Evolutionary conservation across 75 land plant species (phyloP).

Genomic region (Cupressus sempervirens): DNA sequence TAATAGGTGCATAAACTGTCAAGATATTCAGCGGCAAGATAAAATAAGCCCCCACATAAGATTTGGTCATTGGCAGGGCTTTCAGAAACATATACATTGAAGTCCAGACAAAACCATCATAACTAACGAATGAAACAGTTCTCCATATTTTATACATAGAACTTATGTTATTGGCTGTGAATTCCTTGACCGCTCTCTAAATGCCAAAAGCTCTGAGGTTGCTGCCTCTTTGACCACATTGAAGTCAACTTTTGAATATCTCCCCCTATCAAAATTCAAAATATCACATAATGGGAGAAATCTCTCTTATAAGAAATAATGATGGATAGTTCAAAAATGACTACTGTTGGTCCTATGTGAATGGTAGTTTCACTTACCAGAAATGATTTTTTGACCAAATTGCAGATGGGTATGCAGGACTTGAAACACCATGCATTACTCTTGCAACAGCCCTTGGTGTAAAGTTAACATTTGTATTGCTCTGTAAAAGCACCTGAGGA

Average conservation of each 20-base stretch:
- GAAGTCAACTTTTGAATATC: conserved; percentile 71
- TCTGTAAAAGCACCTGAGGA: conserved; percentile 74
- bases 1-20: background rate
- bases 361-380: conserved; percentile 50
- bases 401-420: conserved; percentile 88
- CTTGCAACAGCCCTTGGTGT: conserved; percentile 98
- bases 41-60: background rate
- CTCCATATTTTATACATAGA: background rate
- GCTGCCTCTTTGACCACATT: conserved; percentile 73
- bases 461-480: conserved; percentile 58
- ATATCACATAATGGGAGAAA: background rate
- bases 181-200: conserved; percentile 14
- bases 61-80: background rate
- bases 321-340: background rate
- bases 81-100: background rate
- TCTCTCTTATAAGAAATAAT: background rate
- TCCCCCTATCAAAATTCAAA: conserved; percentile 57
- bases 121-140: background rate
- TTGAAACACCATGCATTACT: conserved; percentile 86
- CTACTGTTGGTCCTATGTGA: background rate
- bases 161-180: background rate
- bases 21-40: background rate
- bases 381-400: conserved; percentile 90
- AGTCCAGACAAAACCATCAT: background rate
- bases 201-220: conserved; percentile 43